phyloP scores from a whole-genome alignment of 805 yeast genomes.

The Saturnispora kantuleensis region DNA sequence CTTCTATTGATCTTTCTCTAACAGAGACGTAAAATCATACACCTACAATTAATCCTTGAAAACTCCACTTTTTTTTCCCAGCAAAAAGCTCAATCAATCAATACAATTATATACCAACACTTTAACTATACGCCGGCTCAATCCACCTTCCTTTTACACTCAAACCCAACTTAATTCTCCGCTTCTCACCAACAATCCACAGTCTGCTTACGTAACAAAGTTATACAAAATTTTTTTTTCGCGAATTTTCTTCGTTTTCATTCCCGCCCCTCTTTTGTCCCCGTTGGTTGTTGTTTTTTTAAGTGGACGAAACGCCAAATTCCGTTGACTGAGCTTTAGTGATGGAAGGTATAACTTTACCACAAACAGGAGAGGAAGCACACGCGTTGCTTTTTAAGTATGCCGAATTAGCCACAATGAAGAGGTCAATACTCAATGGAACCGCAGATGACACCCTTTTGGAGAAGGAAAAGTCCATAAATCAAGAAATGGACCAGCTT shows the following conservation, averaged over 20 bases:
- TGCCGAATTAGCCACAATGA: not conserved
- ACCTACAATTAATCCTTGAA: no score
- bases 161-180: no score
- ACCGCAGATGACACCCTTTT: not conserved
- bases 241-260: not conserved
- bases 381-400: not conserved
- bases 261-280: not conserved
- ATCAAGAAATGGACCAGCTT: not conserved
- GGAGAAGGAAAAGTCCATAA: not conserved
- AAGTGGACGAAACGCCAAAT: not conserved
- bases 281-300: not conserved
- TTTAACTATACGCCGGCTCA: no score
- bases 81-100: no score
- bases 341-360: not conserved
- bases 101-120: no score
- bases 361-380: conserved; percentile 1
- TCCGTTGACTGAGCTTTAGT: not conserved
- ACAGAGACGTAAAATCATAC: no score
- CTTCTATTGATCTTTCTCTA: no score
- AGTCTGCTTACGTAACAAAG: not conserved
- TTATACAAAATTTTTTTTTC: not conserved
- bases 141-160: no score
- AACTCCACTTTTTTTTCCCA: no score
- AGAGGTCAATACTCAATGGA: not conserved
- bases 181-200: not conserved